A percentile compares a stretch with the other conserved stretches of the same genome.
Evolutionary conservation across 202 grass and related monocot species (phyloP).

Genomic region (Setaria viridis): DNA sequence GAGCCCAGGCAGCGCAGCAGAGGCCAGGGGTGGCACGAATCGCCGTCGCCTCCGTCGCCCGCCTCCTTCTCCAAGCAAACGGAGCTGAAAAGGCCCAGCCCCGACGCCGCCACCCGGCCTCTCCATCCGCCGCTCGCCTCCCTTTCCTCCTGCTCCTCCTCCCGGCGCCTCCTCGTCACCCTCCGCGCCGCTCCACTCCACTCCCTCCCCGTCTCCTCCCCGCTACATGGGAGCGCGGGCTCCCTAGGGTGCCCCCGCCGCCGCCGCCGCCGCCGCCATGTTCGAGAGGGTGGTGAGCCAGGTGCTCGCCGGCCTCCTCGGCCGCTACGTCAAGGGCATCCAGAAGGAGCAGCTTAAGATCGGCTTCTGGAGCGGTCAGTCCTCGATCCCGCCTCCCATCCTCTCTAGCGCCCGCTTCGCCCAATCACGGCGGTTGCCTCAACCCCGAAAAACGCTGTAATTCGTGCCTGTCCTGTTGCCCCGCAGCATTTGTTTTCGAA

Average conservation of each 20-base stretch:
- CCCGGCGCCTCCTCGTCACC: not conserved
- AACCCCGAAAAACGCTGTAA: not conserved
- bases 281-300: constrained; percentile 97
- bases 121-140: not conserved
- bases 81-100: constrained; percentile 26
- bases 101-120: not conserved
- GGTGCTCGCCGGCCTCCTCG: constrained; percentile 87
- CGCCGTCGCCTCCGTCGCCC: constrained; percentile 22
- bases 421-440: constrained; percentile 4
- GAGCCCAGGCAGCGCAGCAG: not conserved
- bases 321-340: constrained; percentile 94
- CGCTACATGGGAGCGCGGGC: constrained; percentile 43
- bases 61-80: constrained; percentile 53
- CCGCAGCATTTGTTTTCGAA: constrained; percentile 1
- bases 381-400: constrained; percentile 25
- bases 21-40: constrained; percentile 31
- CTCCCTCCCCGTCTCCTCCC: not conserved
- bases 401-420: not conserved
- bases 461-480: constrained; percentile 14
- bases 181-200: not conserved
- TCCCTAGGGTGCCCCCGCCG: constrained; percentile 12
- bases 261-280: constrained; percentile 55
- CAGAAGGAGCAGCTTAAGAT: constrained; percentile 99
- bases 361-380: constrained; percentile 89
- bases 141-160: not conserved